These are phyloP conservation scores for Bipolaris oryzae DNA, from an alignment of 2,329 filamentous ascomycete species.

Conservation along the genomic window DNA sequence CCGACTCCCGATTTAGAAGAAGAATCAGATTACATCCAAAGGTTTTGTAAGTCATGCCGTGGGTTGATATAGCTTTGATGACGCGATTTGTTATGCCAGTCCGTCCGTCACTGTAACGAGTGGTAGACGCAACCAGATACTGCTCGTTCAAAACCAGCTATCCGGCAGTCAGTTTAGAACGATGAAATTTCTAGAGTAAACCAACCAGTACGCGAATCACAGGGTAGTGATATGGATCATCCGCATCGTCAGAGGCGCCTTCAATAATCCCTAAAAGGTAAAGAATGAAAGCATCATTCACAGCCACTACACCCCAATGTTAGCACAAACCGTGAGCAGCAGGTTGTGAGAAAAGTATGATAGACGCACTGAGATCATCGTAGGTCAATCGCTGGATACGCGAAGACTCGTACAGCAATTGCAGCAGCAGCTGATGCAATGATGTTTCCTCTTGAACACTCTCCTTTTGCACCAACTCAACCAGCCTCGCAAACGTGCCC, in stretches of 20 bases:
- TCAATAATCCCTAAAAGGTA: conserved; percentile 89
- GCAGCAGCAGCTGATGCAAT: conserved; percentile 80
- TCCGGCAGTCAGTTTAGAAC: conserved; percentile 4
- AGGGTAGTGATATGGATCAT: conserved; percentile 94
- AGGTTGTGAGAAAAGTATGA: not conserved
- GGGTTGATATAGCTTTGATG: conserved; percentile 83
- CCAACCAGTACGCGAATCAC: conserved; percentile 89
- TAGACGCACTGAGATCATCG: conserved; percentile 73
- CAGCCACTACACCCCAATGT: conserved; percentile 52
- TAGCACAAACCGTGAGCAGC: not conserved
- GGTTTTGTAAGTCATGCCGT: conserved; percentile 83
- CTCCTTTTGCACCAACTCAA: conserved; percentile 77
- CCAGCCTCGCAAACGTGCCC: conserved; percentile 79
- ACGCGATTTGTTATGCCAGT: conserved; percentile 84
- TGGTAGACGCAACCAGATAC: conserved; percentile 79
- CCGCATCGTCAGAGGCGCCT: conserved; percentile 80
- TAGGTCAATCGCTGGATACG: conserved; percentile 80
- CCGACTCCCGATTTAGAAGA: conserved; percentile 88
- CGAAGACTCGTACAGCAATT: conserved; percentile 95
- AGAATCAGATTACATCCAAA: conserved; percentile 98
- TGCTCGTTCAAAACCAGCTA: conserved; percentile 96
- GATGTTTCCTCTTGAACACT: conserved; percentile 67
- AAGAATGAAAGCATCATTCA: conserved; percentile 79
- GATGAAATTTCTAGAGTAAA: conserved; percentile 17
- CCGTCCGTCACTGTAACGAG: conserved; percentile 45